Base-by-base conservation (phyloP, 495 filamentous ascomycete species). In the Hyaloscypha bicolor region DNA sequence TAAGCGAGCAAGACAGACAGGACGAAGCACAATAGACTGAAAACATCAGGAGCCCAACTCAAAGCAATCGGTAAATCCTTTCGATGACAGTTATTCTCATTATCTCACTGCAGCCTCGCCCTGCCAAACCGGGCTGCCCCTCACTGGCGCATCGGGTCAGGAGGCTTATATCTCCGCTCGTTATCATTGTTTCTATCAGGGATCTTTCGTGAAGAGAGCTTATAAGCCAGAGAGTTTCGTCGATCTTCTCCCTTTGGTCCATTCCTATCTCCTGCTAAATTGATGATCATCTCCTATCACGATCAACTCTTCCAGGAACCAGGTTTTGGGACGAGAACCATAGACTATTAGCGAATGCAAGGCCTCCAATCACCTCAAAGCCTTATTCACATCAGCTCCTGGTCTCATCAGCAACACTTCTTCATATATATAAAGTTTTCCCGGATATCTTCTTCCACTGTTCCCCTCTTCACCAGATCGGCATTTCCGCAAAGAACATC, bases 251-350 rank as follows among this genome's bases (percentile, higher is more conserved):
- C 42, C 42, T 48, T 48, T 48, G 42, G 42, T 19, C 16, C 42
- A 12, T 48, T 48, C 11, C 42, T 48, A 48, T 48, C 42, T 19
- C 42, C 42, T 16, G 11, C 42, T 48, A 19, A 48, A 4, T 48
- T 48, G 42, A 48, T 19, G 42, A 48, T 48, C 42, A 48, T 48
- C 42, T 48, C 42, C 42, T 48, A 48, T 48, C 42, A 37, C 42
- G 42, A 48, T 48, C 42, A 48, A 48, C 9, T 48, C 16, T 48
- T 48, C 42, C 42, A 14, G 42, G 42, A 48, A 48, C 42, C 42
- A 48, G 42, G 42, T 16, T 19, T 48, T 48, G 42, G 42, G 42
- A 48, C 16, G 42, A 48, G 3, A 37, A 37, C 35, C 35, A 37
- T 37, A 12, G 12, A 16, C 42, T 48, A 48, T 19, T 4, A 48